Conservation (phyloP, 1,139 yeast genomes). For the Meyerozyma athensensis region DNA sequence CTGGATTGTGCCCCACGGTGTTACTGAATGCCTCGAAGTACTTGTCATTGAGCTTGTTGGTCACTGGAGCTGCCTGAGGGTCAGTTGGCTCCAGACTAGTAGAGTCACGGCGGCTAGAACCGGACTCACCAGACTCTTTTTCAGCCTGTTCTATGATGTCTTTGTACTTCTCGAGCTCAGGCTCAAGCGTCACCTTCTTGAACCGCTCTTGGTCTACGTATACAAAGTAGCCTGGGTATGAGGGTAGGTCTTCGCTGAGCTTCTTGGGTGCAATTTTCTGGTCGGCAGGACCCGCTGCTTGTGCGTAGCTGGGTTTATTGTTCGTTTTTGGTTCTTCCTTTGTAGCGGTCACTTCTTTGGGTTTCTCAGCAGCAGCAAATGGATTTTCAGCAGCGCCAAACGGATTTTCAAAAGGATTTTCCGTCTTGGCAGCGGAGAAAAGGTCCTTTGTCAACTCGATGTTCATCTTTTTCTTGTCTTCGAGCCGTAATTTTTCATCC, state of each 20-base stretch:
- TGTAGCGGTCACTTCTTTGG: slow-evolving; percentile 4
- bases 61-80: slow-evolving; percentile 39
- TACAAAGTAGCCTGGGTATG: slow-evolving; percentile 59
- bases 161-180: slow-evolving; percentile 43
- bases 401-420: slow-evolving; percentile 18
- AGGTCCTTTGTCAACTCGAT: slow-evolving; percentile 43
- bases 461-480: slow-evolving; percentile 21
- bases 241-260: slow-evolving; percentile 29
- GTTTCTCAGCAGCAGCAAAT: slow-evolving; percentile 11
- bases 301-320: background rate
- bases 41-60: slow-evolving; percentile 63
- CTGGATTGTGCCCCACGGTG: slow-evolving; percentile 72
- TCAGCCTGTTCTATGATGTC: slow-evolving; percentile 46
- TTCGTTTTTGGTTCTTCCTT: slow-evolving; percentile 8
- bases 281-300: slow-evolving; percentile 3
- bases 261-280: slow-evolving; percentile 7
- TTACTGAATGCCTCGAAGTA: slow-evolving; percentile 75
- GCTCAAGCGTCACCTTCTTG: slow-evolving; percentile 30
- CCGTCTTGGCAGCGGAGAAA: slow-evolving; percentile 18
- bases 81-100: slow-evolving; percentile 13
- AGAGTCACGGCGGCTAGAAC: slow-evolving; percentile 1
- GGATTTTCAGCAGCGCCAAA: slow-evolving; percentile 27
- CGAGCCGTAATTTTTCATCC: slow-evolving; percentile 37
- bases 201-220: slow-evolving; percentile 67
- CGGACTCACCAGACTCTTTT: slow-evolving; percentile 9